Evolutionary conservation across 495 filamentous ascomycete genomes (phyloP).

Genomic region (Hypoxylon crocopeplum): DNA sequence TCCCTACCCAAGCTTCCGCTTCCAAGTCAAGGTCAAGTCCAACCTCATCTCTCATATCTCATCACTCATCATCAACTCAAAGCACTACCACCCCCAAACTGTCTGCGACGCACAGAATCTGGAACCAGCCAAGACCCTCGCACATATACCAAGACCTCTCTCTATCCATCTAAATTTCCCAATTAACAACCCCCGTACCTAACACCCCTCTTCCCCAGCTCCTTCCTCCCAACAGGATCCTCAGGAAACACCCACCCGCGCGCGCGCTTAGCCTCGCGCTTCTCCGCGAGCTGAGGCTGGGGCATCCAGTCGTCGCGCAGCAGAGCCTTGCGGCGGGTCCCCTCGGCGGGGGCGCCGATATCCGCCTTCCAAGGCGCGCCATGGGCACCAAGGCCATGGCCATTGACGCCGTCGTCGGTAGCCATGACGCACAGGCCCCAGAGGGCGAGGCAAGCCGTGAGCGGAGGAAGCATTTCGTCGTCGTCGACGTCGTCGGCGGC

Average conservation of each 20-base stretch:
- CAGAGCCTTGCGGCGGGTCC: conserved; percentile 74
- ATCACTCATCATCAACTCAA: conserved; percentile 2
- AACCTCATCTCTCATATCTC: conserved; percentile 28
- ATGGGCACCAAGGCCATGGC: conserved; percentile 55
- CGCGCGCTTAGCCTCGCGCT: conserved; percentile 79
- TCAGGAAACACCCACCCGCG: conserved; percentile 87
- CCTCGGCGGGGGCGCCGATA: conserved; percentile 79
- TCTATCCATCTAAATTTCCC: background rate
- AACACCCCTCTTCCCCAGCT: conserved; percentile 64
- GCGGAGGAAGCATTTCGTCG: conserved; percentile 56
- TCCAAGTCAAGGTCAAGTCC: background rate
- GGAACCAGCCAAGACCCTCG: conserved; percentile 24
- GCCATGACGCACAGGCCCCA: conserved; percentile 78
- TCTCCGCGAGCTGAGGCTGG: conserved; percentile 80
- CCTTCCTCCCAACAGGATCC: conserved; percentile 64
- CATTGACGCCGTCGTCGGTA: conserved; percentile 59
- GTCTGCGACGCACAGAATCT: background rate
- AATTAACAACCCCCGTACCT: conserved; percentile 53
- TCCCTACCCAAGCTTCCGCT: background rate
- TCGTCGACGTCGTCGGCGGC: conserved; percentile 38
- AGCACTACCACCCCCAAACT: background rate
- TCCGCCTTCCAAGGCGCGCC: conserved; percentile 75
- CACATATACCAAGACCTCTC: background rate
- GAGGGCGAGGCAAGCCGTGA: conserved; percentile 61
- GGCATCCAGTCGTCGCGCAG: conserved; percentile 87